Evolutionary conservation across 1,284 basidiomycete species (phyloP).

Genomic region (Naganishia sp.): DNA sequence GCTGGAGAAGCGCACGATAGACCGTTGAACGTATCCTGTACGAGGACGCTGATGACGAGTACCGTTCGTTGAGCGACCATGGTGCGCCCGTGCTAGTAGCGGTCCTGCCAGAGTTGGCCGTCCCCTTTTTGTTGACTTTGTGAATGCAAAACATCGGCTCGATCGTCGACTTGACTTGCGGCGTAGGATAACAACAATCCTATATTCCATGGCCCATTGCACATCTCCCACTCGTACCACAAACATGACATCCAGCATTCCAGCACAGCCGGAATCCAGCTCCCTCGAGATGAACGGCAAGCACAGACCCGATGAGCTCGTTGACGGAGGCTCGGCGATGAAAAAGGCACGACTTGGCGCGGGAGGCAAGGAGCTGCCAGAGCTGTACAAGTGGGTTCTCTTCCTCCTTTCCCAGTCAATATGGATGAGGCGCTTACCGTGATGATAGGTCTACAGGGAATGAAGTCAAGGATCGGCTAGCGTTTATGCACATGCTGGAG

Average conservation of each 20-base stretch:
- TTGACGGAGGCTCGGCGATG: not conserved
- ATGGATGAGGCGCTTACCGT: not conserved
- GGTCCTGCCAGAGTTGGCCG: not conserved
- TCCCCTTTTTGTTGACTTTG: slow-evolving; percentile 12
- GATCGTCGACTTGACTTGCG: not conserved
- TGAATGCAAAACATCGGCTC: slow-evolving; percentile 3
- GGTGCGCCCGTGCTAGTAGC: not conserved
- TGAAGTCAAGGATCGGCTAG: slow-evolving; percentile 67
- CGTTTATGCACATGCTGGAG: slow-evolving; percentile 85
- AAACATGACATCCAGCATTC: slow-evolving; percentile 23
- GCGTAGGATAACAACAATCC: slow-evolving; percentile 1
- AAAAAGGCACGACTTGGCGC: slow-evolving; percentile 44
- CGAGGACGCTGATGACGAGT: not conserved
- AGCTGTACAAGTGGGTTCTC: slow-evolving; percentile 47
- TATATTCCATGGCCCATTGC: not conserved
- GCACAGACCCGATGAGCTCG: not conserved
- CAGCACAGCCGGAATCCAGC: not conserved
- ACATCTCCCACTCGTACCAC: too few species aligned
- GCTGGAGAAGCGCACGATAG: not conserved
- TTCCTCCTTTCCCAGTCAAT: not conserved
- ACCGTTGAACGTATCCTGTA: not conserved
- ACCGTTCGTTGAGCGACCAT: not conserved
- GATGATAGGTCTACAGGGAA: slow-evolving; percentile 62
- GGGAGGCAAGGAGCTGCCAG: slow-evolving; percentile 47
- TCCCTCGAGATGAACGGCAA: slow-evolving; percentile 15